Base-by-base conservation (phyloP, 2,329 filamentous ascomycete species). In the Pseudocercospora eumusae region DNA sequence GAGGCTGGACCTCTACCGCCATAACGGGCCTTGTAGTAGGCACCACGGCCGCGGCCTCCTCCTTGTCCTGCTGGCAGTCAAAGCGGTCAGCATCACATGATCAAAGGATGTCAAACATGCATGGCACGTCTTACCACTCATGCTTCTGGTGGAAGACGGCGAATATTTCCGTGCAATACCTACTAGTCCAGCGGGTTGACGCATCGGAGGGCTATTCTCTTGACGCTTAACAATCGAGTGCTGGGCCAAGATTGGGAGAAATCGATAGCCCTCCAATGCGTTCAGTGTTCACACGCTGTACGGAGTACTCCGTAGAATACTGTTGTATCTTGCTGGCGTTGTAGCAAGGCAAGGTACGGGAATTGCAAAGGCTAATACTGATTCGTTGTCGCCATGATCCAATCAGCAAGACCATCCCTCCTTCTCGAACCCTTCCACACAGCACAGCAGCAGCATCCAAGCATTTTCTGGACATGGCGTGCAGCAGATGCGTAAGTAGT, bases 21-120 rank as follows among this genome's bases (percentile, higher is more conserved):
- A 61, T 74, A 74, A 27, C 61, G 66, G 31, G 66, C 67, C 40
- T 68, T 69, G 60, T 68, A 73, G 58, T 71, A 73, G 18, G 73
- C 71, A 52, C 71, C 70, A 47, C 72, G 64, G 44, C 69, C 71
- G 59, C 71, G 67, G 45, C 64, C 68, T 52, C 56, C 67, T 55
- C 56, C 66, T 49, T 44, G 66, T 63, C 40, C 62, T 62, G 36
- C 53, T 57, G 60, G 40, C 40, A 44, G 18, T 6, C 47, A 25
- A 3, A 21, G 8, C 31, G 55, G 52, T 66, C 44, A 66, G 64
- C 62, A 53, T n/a, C n/a, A 23, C 9, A 25, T 10, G n/a, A 27
- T 10, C 3, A 18, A 27, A 47, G 28, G 33, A 23, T 13, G 23
- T 44, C 21, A 15, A 53, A 47, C 20, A 28, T 28, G 40, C 47